A percentile compares a stretch with the other conserved stretches of the same genome.
phyloP scores from a whole-genome alignment of 2,329 filamentous ascomycete species.

The Bipolaris gigantea region DNA sequence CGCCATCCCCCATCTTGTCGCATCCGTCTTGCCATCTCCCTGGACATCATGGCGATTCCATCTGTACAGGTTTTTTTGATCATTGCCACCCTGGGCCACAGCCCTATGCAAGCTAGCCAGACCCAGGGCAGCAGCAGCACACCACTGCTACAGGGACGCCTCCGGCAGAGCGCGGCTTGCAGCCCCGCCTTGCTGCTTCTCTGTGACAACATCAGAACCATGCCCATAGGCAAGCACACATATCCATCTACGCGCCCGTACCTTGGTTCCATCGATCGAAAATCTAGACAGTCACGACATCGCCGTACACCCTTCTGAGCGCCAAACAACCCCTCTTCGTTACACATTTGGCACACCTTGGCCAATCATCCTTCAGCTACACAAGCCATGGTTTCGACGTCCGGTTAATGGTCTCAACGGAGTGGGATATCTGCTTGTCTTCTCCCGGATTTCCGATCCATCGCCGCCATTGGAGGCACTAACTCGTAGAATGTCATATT shows the following conservation, averaged over 20 bases:
- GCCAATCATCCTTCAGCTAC: not conserved
- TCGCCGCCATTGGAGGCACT: conserved; percentile 9
- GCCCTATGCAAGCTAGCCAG: not conserved
- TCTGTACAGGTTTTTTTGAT: not conserved
- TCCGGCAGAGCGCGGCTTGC: conserved; percentile 2
- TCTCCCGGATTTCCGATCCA: conserved; percentile 1
- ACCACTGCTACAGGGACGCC: not conserved
- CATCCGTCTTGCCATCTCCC: not conserved
- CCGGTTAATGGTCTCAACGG: not conserved
- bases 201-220: not conserved
- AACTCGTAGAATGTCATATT: not conserved
- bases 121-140: not conserved
- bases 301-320: not conserved
- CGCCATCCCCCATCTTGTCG: not conserved
- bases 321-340: conserved; percentile 1
- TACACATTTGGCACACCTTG: not conserved
- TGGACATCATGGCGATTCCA: not conserved
- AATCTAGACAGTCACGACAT: not conserved
- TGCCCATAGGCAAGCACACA: not conserved
- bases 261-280: not conserved
- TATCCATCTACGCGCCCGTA: not conserved
- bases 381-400: not conserved
- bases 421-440: not conserved
- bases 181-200: not conserved
- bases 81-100: not conserved